These are phyloP conservation scores for Sporothrix sp. DNA, from an alignment of 2,329 filamentous ascomycete genomes.

Conservation along the genomic window DNA sequence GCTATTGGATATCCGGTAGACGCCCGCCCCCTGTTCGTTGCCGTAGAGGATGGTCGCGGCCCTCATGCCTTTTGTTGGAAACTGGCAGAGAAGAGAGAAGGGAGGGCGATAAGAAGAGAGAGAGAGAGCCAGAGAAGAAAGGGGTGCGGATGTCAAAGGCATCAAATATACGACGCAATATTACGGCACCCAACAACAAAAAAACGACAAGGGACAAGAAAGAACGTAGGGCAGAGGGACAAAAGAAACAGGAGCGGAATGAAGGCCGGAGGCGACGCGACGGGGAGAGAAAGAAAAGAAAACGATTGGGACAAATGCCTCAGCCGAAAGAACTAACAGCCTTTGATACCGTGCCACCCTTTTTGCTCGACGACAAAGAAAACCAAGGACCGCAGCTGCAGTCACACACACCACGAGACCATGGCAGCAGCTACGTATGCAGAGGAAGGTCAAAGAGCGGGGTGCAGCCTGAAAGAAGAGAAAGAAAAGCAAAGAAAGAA, in stretches of 20 bases:
- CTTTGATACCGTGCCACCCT: conserved; percentile 3
- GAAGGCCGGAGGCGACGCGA: no score
- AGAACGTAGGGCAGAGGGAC: not conserved
- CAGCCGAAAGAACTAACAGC: conserved; percentile 2
- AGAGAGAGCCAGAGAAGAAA: not conserved
- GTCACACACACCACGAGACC: conserved; percentile 4
- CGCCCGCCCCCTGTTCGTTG: conserved; percentile 1
- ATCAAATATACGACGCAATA: conserved; percentile 5
- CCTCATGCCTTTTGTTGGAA: conserved; percentile 2
- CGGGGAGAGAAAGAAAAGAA: not conserved
- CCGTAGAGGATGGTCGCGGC: not conserved
- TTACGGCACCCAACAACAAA: not conserved
- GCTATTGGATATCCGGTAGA: not conserved
- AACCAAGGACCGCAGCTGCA: conserved; percentile 9
- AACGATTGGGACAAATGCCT: not conserved
- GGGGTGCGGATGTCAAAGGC: not conserved
- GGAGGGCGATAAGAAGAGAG: not conserved
- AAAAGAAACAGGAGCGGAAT: not conserved
- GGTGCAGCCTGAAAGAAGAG: not conserved
- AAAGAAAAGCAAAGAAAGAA: not conserved
- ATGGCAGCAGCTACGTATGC: not conserved
- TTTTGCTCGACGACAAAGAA: conserved; percentile 8
- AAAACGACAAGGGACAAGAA: not conserved
- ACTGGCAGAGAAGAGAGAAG: not conserved
- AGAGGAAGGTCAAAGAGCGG: no score